These are phyloP conservation scores for Nyssa sinensis DNA, from an alignment of 148 eudicot species.

Conservation along the genomic window DNA sequence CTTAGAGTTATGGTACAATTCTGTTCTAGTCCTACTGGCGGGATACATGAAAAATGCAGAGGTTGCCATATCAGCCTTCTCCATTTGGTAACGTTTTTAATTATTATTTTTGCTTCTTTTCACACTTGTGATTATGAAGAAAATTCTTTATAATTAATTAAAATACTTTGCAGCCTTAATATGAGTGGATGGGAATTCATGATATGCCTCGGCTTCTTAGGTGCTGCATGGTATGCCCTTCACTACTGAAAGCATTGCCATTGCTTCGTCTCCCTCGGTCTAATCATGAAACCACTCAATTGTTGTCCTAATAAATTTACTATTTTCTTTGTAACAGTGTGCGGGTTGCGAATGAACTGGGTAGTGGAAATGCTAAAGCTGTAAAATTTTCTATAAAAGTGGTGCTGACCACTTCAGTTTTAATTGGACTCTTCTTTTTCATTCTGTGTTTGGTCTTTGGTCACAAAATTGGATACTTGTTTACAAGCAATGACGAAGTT, in stretches of 20 bases:
- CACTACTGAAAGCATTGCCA: not conserved
- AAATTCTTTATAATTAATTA: not conserved
- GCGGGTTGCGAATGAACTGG: constrained; percentile 7
- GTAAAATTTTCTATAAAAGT: constrained; percentile 13
- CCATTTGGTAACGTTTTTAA: constrained; percentile 49
- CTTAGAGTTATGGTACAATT: constrained; percentile 78
- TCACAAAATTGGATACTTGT: constrained; percentile 26
- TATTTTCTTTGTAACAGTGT: not conserved
- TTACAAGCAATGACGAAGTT: constrained; percentile 31
- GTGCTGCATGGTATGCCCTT: constrained; percentile 53
- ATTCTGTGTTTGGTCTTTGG: constrained; percentile 26
- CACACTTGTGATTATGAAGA: not conserved
- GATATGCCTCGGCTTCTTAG: constrained; percentile 69
- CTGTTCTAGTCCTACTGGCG: constrained; percentile 60
- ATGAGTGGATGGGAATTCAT: constrained; percentile 60
- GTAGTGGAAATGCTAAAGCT: not conserved
- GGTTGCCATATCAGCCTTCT: constrained; percentile 69
- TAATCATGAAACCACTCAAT: not conserved
- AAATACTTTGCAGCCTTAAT: constrained; percentile 52
- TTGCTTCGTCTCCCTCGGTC: not conserved
- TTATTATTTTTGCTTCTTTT: not conserved
- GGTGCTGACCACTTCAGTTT: not conserved
- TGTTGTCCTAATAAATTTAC: not conserved
- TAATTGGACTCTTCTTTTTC: constrained; percentile 11
- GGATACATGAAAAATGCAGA: constrained; percentile 71